Evolutionary conservation across 176 grass and related monocot genomes (phyloP).

Genomic region (Oryza longistaminata): DNA sequence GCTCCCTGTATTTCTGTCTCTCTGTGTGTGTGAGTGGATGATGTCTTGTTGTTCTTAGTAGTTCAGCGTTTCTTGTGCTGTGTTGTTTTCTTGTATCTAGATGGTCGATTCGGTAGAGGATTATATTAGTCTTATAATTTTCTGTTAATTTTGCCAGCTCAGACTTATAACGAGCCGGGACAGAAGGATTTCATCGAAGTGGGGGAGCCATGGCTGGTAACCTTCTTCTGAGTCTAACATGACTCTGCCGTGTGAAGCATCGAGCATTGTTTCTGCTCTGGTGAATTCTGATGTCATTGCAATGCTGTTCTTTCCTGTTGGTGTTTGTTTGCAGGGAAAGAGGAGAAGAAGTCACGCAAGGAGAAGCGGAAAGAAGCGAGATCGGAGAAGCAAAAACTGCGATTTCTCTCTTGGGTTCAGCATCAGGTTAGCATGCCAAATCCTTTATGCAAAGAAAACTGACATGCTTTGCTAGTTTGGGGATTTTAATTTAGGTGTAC

Average conservation of each 20-base stretch:
- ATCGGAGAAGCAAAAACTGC: constrained; percentile 43
- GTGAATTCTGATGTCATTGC: background rate
- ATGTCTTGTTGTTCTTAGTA: too few relatives aligned
- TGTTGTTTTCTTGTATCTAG: background rate
- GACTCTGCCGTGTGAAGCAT: background rate
- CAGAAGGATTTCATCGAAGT: background rate
- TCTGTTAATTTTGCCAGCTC: background rate
- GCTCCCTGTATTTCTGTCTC: background rate
- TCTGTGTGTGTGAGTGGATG: background rate
- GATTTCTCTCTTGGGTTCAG: constrained; percentile 57
- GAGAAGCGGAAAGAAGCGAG: constrained; percentile 60
- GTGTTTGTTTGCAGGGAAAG: constrained; percentile 23
- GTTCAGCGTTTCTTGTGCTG: background rate
- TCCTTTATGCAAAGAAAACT: background rate
- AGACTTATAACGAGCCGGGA: background rate
- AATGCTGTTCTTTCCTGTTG: background rate
- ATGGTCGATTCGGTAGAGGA: background rate
- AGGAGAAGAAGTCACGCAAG: constrained; percentile 41
- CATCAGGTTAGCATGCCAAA: constrained; percentile 44
- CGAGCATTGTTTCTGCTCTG: background rate
- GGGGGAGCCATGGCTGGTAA: constrained; percentile 29
- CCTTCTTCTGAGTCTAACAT: background rate
- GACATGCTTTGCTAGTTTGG: background rate
- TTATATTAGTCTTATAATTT: background rate
- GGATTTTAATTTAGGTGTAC: background rate